Percentiles rank a stretch among this genome's conserved stretches.
Evolutionary conservation across 495 filamentous ascomycete species (phyloP).

Genomic region (Hypoxylon fragiforme): DNA sequence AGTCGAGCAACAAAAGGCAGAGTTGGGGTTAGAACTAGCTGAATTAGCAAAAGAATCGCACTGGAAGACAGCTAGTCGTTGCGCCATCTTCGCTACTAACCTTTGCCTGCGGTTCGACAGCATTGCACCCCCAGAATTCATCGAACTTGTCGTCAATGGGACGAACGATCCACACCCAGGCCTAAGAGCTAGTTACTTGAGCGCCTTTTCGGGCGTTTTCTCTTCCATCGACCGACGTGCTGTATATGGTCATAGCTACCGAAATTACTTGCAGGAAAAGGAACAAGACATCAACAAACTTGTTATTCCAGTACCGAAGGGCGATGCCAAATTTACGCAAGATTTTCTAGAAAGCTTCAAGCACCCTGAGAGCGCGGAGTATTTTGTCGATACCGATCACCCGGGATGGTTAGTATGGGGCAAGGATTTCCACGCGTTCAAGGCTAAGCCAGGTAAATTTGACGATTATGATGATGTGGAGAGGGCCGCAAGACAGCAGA

Average conservation of each 20-base stretch:
- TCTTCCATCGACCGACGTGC: conserved; percentile 82
- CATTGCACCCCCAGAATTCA: conserved; percentile 75
- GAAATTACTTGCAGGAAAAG: conserved; percentile 78
- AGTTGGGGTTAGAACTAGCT: conserved; percentile 78
- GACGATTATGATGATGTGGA: conserved; percentile 85
- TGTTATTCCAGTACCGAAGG: conserved; percentile 66
- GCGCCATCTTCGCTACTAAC: conserved; percentile 84
- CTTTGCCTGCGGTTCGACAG: conserved; percentile 87
- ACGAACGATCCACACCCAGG: conserved; percentile 90
- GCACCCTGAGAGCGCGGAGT: conserved; percentile 71
- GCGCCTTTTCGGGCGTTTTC: conserved; percentile 79
- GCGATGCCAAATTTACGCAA: conserved; percentile 77
- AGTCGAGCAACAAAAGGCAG: conserved; percentile 81
- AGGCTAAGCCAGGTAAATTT: conserved; percentile 67
- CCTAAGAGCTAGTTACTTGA: conserved; percentile 76
- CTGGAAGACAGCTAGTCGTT: conserved; percentile 93
- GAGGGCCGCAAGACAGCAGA: conserved; percentile 70
- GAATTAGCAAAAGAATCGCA: conserved; percentile 76
- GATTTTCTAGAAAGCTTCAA: conserved; percentile 78
- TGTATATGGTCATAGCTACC: conserved; percentile 80
- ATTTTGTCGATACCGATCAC: conserved; percentile 88
- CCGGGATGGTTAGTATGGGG: conserved; percentile 98
- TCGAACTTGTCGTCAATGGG: conserved; percentile 82
- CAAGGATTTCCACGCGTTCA: conserved; percentile 76
- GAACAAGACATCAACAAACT: conserved; percentile 76